Base-by-base conservation (phyloP, 2,329 filamentous ascomycete genomes). In the Colletotrichum tropicale region DNA sequence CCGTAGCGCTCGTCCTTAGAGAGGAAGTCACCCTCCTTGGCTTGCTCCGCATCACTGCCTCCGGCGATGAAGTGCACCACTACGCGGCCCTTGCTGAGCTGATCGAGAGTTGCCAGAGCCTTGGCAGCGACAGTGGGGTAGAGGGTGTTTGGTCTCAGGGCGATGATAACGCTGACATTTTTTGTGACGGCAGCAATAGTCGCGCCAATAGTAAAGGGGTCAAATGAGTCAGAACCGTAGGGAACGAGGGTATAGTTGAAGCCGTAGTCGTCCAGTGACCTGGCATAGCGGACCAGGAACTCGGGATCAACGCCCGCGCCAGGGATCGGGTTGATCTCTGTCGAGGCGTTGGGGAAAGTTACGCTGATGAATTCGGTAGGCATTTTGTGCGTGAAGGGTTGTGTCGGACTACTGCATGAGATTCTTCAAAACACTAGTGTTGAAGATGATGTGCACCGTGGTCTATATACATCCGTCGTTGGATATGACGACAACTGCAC, bases 1-100 rank as follows among this genome's bases (percentile, higher is more conserved):
- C 80, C 89, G 77, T 92, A 93, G 10, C 91, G 88, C 80, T 92
- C 83, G 12, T 89, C 87, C 79, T 93, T 93, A 80, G 79, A 85
- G 3, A 92, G 79, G 78, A 91, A 92, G 77, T 93, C 91, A 13
- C 91, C 91, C 80, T 92, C 91, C 30, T 85, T 86, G 1, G 90
- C 90, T 81, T 93, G 91, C 76, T 93, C 91, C 4, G 82, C 87
- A 70, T 93, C 91, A 72, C 87, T 91, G 64, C 91, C 91, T 32
- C 91, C 91, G 1, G 91, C 91, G 77, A 93, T 92, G 79, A 92
- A 91, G 78, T 93, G 91, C 13, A 92, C 91, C 0, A 92, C 90
- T 6, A 87, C 90, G 12, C 91, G 88, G 9, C 91, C 91, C 5
- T 81, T 82, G 80, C 89, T 89, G 30, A 92, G 88, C 77, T 92